Conservation (phyloP, 805 yeast species). For the Sugiyamaella marilandica region DNA sequence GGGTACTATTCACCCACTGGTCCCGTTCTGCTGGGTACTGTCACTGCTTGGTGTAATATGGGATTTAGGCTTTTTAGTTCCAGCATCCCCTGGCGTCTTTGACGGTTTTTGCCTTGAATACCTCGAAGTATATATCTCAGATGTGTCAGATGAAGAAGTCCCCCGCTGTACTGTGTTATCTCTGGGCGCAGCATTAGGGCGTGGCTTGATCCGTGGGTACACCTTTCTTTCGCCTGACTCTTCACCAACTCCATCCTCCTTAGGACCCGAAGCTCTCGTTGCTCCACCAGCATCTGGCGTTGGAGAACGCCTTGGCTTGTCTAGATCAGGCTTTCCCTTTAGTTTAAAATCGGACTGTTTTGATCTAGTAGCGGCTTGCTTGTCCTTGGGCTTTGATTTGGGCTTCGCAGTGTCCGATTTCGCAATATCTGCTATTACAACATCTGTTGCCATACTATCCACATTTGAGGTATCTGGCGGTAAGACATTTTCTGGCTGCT, state of each 20-base stretch:
- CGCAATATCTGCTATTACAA: background rate
- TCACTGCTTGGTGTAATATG: too few relatives aligned
- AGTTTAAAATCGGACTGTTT: background rate
- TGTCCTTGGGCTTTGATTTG: background rate
- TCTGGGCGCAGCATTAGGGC: too few relatives aligned
- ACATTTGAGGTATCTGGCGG: background rate
- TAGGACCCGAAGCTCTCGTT: too few relatives aligned
- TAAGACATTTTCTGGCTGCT: background rate
- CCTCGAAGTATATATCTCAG: background rate
- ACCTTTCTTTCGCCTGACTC: background rate
- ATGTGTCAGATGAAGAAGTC: too few relatives aligned
- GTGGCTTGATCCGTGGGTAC: too few relatives aligned
- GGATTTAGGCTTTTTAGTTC: too few relatives aligned
- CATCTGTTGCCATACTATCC: background rate
- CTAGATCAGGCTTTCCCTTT: background rate
- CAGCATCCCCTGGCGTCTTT: background rate
- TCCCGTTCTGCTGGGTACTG: background rate
- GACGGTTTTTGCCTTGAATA: background rate
- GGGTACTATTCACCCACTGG: background rate
- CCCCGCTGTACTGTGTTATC: too few relatives aligned
- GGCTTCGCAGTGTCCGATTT: background rate
- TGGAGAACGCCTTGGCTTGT: too few relatives aligned
- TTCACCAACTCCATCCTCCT: background rate
- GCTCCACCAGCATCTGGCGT: too few relatives aligned
- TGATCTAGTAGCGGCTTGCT: background rate